A percentile compares a stretch with the other conserved stretches of the same genome.
These are phyloP conservation scores for Silene uniflora DNA, from an alignment of 148 eudicot species.

Conservation along the genomic window DNA sequence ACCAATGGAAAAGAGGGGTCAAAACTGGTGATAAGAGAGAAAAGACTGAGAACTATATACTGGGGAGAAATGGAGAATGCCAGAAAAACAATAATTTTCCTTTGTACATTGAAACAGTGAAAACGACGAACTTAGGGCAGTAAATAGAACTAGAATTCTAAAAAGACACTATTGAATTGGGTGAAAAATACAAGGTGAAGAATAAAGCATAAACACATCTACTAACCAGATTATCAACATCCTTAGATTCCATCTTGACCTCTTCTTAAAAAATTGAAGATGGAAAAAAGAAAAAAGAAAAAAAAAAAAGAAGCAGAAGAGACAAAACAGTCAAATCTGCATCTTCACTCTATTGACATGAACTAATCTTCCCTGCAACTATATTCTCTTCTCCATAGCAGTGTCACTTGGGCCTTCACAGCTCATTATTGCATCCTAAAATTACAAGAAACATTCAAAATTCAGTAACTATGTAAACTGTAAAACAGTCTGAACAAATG, in stretches of 20 bases:
- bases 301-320: background rate
- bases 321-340: conserved; percentile 24
- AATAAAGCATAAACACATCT: conserved; percentile 22
- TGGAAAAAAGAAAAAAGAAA: background rate
- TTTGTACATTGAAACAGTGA: conserved; percentile 28
- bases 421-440: conserved; percentile 37
- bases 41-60: too few species aligned
- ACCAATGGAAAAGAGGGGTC: too few species aligned
- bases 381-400: conserved; percentile 40
- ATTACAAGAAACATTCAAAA: conserved; percentile 4
- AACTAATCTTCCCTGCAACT: conserved; percentile 24
- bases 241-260: conserved; percentile 27
- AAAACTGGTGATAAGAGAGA: too few species aligned
- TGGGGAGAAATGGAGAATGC: too few species aligned
- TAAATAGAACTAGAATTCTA: conserved; percentile 12
- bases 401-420: conserved; percentile 38
- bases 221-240: conserved; percentile 27
- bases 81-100: conserved; percentile 2
- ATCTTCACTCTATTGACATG: conserved; percentile 25
- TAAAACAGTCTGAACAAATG: background rate
- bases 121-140: conserved; percentile 21
- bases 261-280: conserved; percentile 31
- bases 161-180: background rate
- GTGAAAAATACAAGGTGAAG: conserved; percentile 16
- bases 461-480: background rate